Evolutionary conservation across 225 moss, liverwort and hornwort genomes (phyloP).

Genomic region (Sphagnum contortum): DNA sequence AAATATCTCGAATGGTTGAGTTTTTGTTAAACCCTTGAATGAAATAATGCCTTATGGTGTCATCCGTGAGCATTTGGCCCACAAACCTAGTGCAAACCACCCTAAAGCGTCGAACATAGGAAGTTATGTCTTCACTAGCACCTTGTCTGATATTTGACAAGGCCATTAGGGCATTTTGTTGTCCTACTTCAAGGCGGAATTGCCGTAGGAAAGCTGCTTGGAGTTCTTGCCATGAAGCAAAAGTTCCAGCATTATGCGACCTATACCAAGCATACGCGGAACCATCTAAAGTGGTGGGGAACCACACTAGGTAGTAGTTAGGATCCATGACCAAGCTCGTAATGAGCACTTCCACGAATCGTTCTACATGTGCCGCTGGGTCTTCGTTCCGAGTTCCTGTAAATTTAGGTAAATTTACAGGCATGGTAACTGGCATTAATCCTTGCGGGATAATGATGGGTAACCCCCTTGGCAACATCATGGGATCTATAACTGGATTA

Average conservation of each 20-base stretch:
- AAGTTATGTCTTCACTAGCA: neutral
- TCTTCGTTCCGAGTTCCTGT: neutral
- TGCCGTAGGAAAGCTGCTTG: slow-evolving; percentile 1
- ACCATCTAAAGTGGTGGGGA: slow-evolving; percentile 3
- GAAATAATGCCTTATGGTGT: neutral
- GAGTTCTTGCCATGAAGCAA: neutral
- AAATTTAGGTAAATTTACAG: neutral
- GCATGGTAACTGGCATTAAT: neutral
- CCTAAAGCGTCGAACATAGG: neutral
- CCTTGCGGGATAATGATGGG: slow-evolving; percentile 1
- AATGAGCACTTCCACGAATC: neutral
- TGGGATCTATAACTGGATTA: neutral
- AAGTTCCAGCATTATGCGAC: slow-evolving; percentile 1
- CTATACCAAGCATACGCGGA: slow-evolving; percentile 1
- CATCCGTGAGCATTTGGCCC: neutral
- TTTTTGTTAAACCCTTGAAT: slow-evolving; percentile 4
- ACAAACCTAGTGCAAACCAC: neutral
- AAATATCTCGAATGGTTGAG: neutral
- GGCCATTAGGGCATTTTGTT: slow-evolving; percentile 1
- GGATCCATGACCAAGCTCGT: neutral
- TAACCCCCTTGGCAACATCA: slow-evolving; percentile 2
- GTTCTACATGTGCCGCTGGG: neutral
- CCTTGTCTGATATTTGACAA: neutral
- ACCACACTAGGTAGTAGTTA: neutral
- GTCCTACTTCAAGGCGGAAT: slow-evolving; percentile 1